Percentiles rank a stretch among this genome's conserved stretches.
Conservation (phyloP, 129 eudicot genomes). For the Lactuca sativa region DNA sequence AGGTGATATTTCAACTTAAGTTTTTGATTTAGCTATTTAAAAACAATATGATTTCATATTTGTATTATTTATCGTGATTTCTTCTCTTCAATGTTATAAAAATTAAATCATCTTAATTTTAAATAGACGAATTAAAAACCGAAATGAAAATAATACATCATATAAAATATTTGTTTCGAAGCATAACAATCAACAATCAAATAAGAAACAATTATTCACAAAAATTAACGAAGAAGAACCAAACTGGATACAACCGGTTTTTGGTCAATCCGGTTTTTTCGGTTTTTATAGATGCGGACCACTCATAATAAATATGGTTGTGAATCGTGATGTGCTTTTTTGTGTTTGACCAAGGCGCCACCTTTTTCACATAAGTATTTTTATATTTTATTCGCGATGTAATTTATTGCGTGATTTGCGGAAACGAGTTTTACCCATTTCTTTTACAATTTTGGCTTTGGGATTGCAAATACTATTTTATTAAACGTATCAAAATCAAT, state of each 20-base stretch:
- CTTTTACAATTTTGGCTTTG: slow-evolving; percentile 19
- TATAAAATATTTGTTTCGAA: too few relatives aligned
- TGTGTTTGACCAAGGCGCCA: slow-evolving; percentile 24
- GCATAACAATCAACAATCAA: too few relatives aligned
- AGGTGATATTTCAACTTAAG: too few relatives aligned
- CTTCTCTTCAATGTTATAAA: too few relatives aligned
- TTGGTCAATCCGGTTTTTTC: not conserved
- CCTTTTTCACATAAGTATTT: slow-evolving; percentile 3
- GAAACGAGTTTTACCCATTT: slow-evolving; percentile 29
- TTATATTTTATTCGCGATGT: slow-evolving; percentile 18
- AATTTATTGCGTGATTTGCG: slow-evolving; percentile 36
- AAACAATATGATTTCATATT: too few relatives aligned
- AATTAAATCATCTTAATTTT: too few relatives aligned
- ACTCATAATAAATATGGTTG: slow-evolving; percentile 4
- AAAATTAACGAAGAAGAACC: not conserved
- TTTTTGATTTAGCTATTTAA: too few relatives aligned
- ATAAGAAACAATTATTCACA: too few relatives aligned
- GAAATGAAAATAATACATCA: too few relatives aligned
- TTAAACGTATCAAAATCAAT: not conserved
- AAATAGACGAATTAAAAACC: too few relatives aligned
- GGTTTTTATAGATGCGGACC: not conserved
- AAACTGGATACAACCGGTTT: not conserved
- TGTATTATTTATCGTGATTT: too few relatives aligned
- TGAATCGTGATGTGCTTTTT: slow-evolving; percentile 14
- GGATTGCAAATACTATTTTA: slow-evolving; percentile 6